A percentile compares a stretch with the other conserved stretches of the same genome.
Conservation (phyloP, 768 basidiomycete genomes). For the Peribolospora kevripleyi region DNA sequence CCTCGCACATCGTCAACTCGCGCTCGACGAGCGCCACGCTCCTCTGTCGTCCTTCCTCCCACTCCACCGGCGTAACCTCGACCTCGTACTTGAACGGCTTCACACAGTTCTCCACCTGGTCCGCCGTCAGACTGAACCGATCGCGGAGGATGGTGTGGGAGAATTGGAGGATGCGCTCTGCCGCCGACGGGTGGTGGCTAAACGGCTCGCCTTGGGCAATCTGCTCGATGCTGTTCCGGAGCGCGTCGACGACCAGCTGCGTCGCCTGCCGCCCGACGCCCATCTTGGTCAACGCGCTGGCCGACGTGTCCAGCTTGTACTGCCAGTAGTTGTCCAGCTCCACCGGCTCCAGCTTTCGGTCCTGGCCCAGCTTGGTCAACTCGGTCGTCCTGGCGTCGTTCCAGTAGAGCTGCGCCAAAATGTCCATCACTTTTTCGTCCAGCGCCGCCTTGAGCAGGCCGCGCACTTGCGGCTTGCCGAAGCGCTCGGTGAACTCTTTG, state of each 20-base stretch:
- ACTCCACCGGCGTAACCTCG: slow-evolving; percentile 77
- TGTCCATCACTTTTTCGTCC: slow-evolving; percentile 89
- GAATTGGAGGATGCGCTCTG: slow-evolving; percentile 74
- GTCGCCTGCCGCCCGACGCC: slow-evolving; percentile 90
- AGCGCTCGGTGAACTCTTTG: slow-evolving; percentile 58
- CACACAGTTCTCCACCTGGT: slow-evolving; percentile 98
- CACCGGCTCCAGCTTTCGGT: slow-evolving; percentile 34
- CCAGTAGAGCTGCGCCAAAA: slow-evolving; percentile 94
- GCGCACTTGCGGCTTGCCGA: slow-evolving; percentile 70
- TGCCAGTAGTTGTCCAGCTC: slow-evolving; percentile 32
- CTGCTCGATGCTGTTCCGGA: slow-evolving; percentile 52
- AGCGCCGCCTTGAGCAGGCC: slow-evolving; percentile 73
- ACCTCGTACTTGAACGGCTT: slow-evolving; percentile 98
- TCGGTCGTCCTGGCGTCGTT: slow-evolving; percentile 62
- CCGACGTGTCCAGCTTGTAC: slow-evolving; percentile 86
- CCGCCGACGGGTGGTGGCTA: slow-evolving; percentile 62
- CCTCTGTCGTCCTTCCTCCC: slow-evolving; percentile 57
- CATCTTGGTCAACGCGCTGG: slow-evolving; percentile 77
- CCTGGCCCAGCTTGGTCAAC: slow-evolving; percentile 41
- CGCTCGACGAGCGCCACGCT: slow-evolving; percentile 58
- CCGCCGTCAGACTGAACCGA: slow-evolving; percentile 75
- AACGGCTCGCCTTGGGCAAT: slow-evolving; percentile 78
- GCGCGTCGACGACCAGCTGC: slow-evolving; percentile 73
- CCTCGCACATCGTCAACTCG: slow-evolving; percentile 63
- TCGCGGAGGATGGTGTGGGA: slow-evolving; percentile 82